Evolutionary conservation across 345 rosid species (phyloP), one percentile per base, ranked within the genome.

Genomic region (Syzygium aqueum): DNA sequence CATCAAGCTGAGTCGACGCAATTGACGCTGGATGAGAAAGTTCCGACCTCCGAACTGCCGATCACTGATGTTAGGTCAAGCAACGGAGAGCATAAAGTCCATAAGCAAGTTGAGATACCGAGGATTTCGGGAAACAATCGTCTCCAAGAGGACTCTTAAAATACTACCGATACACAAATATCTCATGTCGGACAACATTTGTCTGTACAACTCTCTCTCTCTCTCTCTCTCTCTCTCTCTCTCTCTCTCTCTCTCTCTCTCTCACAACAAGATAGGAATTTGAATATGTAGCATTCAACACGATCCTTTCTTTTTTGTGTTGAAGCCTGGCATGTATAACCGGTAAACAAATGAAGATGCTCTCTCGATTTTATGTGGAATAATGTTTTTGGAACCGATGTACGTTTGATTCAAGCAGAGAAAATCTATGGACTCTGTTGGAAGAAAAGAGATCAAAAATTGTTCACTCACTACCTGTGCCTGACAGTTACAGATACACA

Each of bases 11-110:
- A 51, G 63, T 84, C 27, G 28, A 83, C 91, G 12, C 51, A 85
- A 37, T 53, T 67, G 57, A 11, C 80, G 11, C 43, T 85, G 54
- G 43, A 84, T 2, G 90, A 90, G 40, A 92, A 91, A 86, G 61
- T 51, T 19, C 94, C 87, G 27, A 52, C 78, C 77, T 91, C 87
- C 27, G 97, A 94, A 87, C 87, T 97, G 78, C 98, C 98, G 14
- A 73, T 73, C 80, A 73, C 80, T 37, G 25, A 73, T 33, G 80
- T 67, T 40, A 67, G 80, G 80, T 8, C 49, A 3, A 73, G 46
- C 80, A 37, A 73, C 25, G 80, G 25, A 33, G 80, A 11, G 49
- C 49, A 22, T 33, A 11, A 17, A 9, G 4, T 73, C 80, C 46
- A 19, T 2, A 33, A 33, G 10, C 49, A 73, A 73, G 49, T 33